Percentiles rank a stretch among this genome's conserved stretches.
These are phyloP conservation scores for Odontarrhena argentea DNA, from an alignment of 345 rosid genomes.

Conservation along the genomic window DNA sequence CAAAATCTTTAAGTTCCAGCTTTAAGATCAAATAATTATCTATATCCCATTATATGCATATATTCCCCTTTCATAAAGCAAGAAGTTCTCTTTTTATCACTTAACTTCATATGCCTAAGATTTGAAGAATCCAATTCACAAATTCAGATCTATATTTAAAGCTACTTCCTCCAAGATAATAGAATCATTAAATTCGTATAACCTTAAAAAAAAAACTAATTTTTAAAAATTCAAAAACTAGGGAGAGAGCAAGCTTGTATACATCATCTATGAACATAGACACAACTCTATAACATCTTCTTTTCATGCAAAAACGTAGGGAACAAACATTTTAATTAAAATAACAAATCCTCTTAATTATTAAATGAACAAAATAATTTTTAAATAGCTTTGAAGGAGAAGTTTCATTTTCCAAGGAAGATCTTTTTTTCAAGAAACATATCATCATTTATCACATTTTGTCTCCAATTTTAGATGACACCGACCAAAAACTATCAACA, in stretches of 20 bases:
- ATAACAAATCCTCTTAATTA: conserved; percentile 11
- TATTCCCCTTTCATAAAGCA: conserved; percentile 54
- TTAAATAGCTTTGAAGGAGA: conserved; percentile 24
- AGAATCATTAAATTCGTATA: conserved; percentile 5
- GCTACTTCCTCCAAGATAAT: conserved; percentile 23
- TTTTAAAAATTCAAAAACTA: neutral
- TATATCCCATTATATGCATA: conserved; percentile 29
- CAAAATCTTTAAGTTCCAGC: conserved; percentile 3
- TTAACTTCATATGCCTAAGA: conserved; percentile 36
- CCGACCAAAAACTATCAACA: conserved; percentile 39
- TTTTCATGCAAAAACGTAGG: conserved; percentile 31
- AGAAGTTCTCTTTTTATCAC: conserved; percentile 45
- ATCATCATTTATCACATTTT: conserved; percentile 38
- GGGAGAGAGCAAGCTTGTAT: neutral
- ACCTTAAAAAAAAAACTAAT: conserved; percentile 12
- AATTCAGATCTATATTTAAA: conserved; percentile 27
- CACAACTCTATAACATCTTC: conserved; percentile 1
- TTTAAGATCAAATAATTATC: conserved; percentile 9
- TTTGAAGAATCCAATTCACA: conserved; percentile 56
- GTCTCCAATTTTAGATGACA: conserved; percentile 34
- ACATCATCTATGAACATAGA: conserved; percentile 3
- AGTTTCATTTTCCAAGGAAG: conserved; percentile 47
- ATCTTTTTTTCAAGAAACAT: conserved; percentile 28
- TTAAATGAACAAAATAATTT: conserved; percentile 13
- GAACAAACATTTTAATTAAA: neutral